Conservation (phyloP, 352 stramenopile species). For the Phytophthora europaea region DNA sequence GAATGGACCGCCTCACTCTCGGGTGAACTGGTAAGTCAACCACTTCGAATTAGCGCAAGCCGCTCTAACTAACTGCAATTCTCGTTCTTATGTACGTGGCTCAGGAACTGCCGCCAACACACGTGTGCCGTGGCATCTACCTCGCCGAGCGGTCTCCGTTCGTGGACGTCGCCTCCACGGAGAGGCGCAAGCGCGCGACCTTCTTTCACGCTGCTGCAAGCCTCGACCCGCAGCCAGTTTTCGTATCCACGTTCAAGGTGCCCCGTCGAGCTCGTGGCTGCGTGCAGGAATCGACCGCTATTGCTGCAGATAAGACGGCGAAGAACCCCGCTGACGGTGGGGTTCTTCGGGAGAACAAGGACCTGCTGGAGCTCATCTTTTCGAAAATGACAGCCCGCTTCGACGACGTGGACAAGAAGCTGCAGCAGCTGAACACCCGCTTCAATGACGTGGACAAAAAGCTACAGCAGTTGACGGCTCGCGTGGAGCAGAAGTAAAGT, state of each 20-base stretch:
- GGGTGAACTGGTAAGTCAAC: constrained; percentile 52
- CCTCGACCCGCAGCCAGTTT: constrained; percentile 44
- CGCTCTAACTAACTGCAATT: not conserved
- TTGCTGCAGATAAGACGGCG: constrained; percentile 20
- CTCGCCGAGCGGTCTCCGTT: constrained; percentile 54
- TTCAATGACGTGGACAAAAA: constrained; percentile 61
- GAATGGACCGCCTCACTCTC: constrained; percentile 48
- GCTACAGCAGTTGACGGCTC: constrained; percentile 34
- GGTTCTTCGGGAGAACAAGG: constrained; percentile 15
- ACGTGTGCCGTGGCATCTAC: constrained; percentile 61
- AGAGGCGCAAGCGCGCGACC: constrained; percentile 53
- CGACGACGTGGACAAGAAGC: constrained; percentile 53
- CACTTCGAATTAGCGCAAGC: not conserved
- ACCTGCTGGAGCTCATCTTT: constrained; percentile 35
- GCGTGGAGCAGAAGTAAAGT: constrained; percentile 43
- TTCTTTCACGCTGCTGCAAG: constrained; percentile 56
- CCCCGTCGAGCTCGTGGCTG: constrained; percentile 31
- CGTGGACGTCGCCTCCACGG: constrained; percentile 58
- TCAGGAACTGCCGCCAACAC: constrained; percentile 53
- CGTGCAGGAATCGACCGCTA: constrained; percentile 6
- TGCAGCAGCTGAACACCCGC: constrained; percentile 44
- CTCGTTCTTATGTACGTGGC: not conserved
- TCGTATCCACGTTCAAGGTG: constrained; percentile 64
- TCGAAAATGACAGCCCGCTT: constrained; percentile 56
- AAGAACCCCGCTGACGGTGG: constrained; percentile 15